phyloP scores from a whole-genome alignment of 2,329 filamentous ascomycete genomes.

The Pseudomassariella vexata region DNA sequence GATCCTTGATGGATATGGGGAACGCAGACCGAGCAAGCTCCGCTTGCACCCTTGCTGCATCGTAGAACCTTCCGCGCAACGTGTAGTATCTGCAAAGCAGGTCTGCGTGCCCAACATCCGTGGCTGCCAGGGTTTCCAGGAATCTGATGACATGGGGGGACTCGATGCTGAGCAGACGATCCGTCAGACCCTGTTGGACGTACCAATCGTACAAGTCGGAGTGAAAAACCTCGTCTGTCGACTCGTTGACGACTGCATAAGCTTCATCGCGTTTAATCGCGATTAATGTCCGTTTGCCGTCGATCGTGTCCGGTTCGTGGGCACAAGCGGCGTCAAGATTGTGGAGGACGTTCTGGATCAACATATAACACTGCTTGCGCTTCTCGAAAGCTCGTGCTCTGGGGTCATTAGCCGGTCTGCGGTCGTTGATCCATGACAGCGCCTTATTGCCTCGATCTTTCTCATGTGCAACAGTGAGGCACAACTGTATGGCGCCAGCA shows the following conservation, averaged over 20 bases:
- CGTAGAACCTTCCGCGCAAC: constrained; percentile 74
- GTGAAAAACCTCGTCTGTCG: constrained; percentile 89
- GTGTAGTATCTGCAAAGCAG: constrained; percentile 90
- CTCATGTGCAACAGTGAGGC: constrained; percentile 75
- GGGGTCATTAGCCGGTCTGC: constrained; percentile 64
- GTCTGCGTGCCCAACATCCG: constrained; percentile 75
- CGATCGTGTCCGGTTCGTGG: constrained; percentile 64
- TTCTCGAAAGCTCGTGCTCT: constrained; percentile 62
- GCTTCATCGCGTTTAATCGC: constrained; percentile 80
- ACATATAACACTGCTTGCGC: constrained; percentile 74
- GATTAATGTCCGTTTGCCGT: constrained; percentile 71
- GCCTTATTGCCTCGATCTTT: constrained; percentile 84
- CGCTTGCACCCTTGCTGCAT: constrained; percentile 82
- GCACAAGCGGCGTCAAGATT: constrained; percentile 69
- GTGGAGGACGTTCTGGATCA: constrained; percentile 78
- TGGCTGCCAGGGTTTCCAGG: constrained; percentile 67
- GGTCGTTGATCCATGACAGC: constrained; percentile 81
- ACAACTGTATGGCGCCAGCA: constrained; percentile 85
- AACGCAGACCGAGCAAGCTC: constrained; percentile 82
- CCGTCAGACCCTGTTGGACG: constrained; percentile 74
- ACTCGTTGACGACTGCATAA: constrained; percentile 82
- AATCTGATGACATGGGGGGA: constrained; percentile 85
- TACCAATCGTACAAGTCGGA: constrained; percentile 99
- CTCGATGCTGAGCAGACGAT: constrained; percentile 77
- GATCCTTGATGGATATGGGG: constrained; percentile 68